A percentile compares a stretch with the other conserved stretches of the same genome.
Evolutionary conservation across 2,329 filamentous ascomycete species (phyloP).

Genomic region (Stachybotrys chartarum): DNA sequence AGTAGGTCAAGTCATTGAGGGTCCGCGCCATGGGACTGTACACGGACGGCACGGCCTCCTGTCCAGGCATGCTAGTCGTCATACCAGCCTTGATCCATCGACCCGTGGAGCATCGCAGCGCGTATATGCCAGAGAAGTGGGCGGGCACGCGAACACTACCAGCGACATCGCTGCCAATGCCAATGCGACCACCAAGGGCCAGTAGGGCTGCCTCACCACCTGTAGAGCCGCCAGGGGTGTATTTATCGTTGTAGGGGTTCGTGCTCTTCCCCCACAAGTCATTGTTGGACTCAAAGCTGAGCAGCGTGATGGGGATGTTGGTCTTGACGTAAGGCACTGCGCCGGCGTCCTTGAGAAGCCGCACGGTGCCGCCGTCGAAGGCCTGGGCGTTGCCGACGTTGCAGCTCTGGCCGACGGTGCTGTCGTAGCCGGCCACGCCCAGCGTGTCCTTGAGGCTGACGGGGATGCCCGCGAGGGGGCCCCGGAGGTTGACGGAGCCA

Average conservation of each 20-base stretch:
- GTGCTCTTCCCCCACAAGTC: constrained; percentile 73
- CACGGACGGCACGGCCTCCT: constrained; percentile 82
- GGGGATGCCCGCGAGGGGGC: constrained; percentile 80
- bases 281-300: constrained; percentile 77
- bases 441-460: constrained; percentile 79
- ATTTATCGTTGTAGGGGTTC: constrained; percentile 78
- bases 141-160: constrained; percentile 82
- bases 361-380: constrained; percentile 66
- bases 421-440: constrained; percentile 75
- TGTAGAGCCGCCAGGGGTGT: constrained; percentile 84
- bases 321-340: constrained; percentile 92
- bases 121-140: constrained; percentile 85
- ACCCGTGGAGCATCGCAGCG: constrained; percentile 78
- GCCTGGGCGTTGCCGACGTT: constrained; percentile 60
- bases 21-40: constrained; percentile 92
- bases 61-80: constrained; percentile 82
- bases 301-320: constrained; percentile 76
- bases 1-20: constrained; percentile 75
- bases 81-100: constrained; percentile 83
- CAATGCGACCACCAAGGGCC: constrained; percentile 76
- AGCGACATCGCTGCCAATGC: constrained; percentile 85
- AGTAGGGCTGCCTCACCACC: constrained; percentile 78
- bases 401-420: constrained; percentile 70
- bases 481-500: constrained; percentile 61
- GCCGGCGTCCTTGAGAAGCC: constrained; percentile 77